Conservation (phyloP, 1,284 basidiomycete genomes). For the Malassezia restricta region DNA sequence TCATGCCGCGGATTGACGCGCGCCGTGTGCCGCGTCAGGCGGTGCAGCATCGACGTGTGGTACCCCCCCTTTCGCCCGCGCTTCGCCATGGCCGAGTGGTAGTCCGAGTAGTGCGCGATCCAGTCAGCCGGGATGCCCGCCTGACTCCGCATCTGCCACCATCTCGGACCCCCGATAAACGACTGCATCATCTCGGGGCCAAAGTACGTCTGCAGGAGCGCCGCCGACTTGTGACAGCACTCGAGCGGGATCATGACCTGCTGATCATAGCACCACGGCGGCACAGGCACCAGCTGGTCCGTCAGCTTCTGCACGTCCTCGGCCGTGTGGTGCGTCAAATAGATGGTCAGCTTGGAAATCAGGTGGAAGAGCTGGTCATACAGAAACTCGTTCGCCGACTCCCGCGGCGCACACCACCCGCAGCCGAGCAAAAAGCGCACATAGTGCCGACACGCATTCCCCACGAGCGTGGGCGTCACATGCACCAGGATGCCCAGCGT, state of each 20-base stretch:
- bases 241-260: slow-evolving; percentile 56
- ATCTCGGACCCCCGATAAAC: slow-evolving; percentile 76
- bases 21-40: slow-evolving; percentile 15
- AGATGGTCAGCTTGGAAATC: slow-evolving; percentile 24
- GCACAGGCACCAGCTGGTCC: slow-evolving; percentile 67
- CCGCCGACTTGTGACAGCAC: slow-evolving; percentile 67
- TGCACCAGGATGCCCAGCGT: slow-evolving; percentile 28
- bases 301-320: slow-evolving; percentile 47
- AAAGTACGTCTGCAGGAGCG: slow-evolving; percentile 62
- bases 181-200: slow-evolving; percentile 67
- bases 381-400: slow-evolving; percentile 18
- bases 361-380: slow-evolving; percentile 22
- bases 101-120: slow-evolving; percentile 56
- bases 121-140: slow-evolving; percentile 73
- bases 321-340: slow-evolving; percentile 40
- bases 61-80: slow-evolving; percentile 7
- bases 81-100: slow-evolving; percentile 37
- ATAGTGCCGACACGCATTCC: slow-evolving; percentile 13
- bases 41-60: slow-evolving; percentile 14
- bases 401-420: neutral
- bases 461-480: slow-evolving; percentile 25
- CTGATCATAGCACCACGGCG: slow-evolving; percentile 74
- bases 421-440: slow-evolving; percentile 4
- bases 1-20: slow-evolving; percentile 45
- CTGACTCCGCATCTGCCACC: slow-evolving; percentile 62